Conservation (phyloP, 1,139 yeast species). For the Zygoascus sp. region DNA sequence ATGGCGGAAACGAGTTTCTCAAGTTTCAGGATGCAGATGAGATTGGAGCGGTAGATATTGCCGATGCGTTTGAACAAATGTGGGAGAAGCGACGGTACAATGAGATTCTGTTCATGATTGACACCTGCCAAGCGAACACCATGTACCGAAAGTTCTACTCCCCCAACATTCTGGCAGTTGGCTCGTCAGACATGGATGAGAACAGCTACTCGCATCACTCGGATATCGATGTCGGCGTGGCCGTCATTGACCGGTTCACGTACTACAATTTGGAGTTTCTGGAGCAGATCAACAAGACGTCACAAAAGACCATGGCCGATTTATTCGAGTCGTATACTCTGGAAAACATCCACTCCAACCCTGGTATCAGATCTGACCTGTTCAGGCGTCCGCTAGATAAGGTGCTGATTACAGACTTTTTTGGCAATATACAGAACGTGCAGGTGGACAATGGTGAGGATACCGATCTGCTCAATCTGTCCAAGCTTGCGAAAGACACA, state of each 20-base stretch:
- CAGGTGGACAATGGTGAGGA: constrained; percentile 50
- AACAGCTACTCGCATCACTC: constrained; percentile 94
- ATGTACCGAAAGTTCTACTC: constrained; percentile 92
- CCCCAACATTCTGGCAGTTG: constrained; percentile 89
- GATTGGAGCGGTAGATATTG: constrained; percentile 89
- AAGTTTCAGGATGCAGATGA: constrained; percentile 99
- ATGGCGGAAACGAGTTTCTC: constrained; percentile 95
- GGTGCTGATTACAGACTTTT: constrained; percentile 84
- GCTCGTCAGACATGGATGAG: constrained; percentile 86
- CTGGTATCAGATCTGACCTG: constrained; percentile 82
- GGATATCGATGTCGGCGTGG: constrained; percentile 93
- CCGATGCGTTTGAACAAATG: constrained; percentile 97
- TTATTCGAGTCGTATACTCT: constrained; percentile 78
- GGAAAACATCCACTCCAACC: constrained; percentile 83
- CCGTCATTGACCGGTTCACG: constrained; percentile 94
- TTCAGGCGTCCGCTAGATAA: constrained; percentile 63
- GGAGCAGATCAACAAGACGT: constrained; percentile 70
- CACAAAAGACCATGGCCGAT: constrained; percentile 72
- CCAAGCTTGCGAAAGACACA: constrained; percentile 13
- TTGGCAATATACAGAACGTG: constrained; percentile 87
- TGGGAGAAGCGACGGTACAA: constrained; percentile 90
- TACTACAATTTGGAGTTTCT: constrained; percentile 85
- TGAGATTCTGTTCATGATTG: constrained; percentile 95
- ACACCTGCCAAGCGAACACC: constrained; percentile 97
- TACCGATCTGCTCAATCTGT: constrained; percentile 20